These are phyloP conservation scores for Coniferiporia weirii DNA, from an alignment of 1,284 basidiomycete species.

Conservation along the genomic window DNA sequence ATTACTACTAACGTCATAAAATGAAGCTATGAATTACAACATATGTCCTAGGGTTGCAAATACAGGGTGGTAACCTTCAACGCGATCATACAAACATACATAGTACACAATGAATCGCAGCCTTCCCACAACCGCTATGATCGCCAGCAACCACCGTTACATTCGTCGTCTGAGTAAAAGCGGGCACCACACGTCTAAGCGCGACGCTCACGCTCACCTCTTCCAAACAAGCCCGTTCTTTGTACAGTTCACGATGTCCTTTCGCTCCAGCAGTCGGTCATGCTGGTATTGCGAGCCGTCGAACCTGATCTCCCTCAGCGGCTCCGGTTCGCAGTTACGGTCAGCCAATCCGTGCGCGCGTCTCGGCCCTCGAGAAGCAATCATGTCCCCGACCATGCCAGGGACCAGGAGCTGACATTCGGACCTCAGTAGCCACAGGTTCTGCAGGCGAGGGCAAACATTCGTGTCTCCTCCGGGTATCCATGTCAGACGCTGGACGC, in stretches of 20 bases:
- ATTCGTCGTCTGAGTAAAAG: no score
- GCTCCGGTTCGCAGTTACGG: not conserved
- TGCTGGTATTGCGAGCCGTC: constrained; percentile 13
- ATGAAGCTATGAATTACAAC: no score
- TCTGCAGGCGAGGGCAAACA: constrained; percentile 6
- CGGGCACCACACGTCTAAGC: no score
- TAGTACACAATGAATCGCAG: no score
- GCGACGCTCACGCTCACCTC: not conserved
- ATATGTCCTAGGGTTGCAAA: no score
- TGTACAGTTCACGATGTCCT: not conserved
- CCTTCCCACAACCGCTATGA: no score
- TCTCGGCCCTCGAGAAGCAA: not conserved
- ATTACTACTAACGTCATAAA: no score
- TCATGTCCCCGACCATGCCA: constrained; percentile 3
- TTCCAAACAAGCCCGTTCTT: constrained; percentile 10
- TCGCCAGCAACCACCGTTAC: no score
- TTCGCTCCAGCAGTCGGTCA: not conserved
- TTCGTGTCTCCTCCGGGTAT: not conserved
- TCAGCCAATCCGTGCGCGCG: not conserved
- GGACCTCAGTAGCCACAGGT: constrained; percentile 13
- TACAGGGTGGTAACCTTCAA: no score
- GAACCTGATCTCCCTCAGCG: constrained; percentile 12
- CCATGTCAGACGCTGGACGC: constrained; percentile 4
- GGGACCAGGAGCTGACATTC: constrained; percentile 5
- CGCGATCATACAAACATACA: no score